Evolutionary conservation across 805 yeast species (phyloP), one percentile per base, ranked within the genome.

Genomic region (Starmerella potacharoeniae): DNA sequence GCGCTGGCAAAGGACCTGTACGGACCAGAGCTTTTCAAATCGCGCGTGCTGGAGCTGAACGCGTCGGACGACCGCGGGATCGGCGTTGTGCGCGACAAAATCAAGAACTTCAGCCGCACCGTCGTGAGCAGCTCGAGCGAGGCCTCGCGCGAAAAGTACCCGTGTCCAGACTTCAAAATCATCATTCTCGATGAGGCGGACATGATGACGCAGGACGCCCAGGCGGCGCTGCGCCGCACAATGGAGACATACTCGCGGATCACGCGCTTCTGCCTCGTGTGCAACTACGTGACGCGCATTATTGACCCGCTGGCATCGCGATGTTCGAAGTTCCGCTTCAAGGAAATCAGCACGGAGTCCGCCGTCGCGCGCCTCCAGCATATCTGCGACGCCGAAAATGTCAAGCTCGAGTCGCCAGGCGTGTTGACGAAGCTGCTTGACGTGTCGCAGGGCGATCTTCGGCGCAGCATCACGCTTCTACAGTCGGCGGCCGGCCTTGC

Each of bases 1-100:
- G 96, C 97, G 1, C 71, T 90, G 55, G 96, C 97, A 1, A 75
- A 80, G 55, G 96, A 89, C 65, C 79, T 90, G 8, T 90, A 84
- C 66, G 99, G 98, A 2, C 97, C 97, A 69, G 79, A 81, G 60
- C 75, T 78, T 58, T 86, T 86, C 67, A 80, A 77, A 63, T 86
- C 88, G 65, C 89, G 90, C 90, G 97, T 93, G 1, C 72, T 93
- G 54, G 98, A 93, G 67, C 76, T 93, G 68, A 93, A 93, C 70
- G 98, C 98, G 4, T 84, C 95, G 4, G 98, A 93, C 69, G 98
- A 93, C 69, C 80, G 98, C 71, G 98, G 98, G 61, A 93, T 93
- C 62, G 95, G 88, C 63, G 97, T 93, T 46, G 97, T 93, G n/a
- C 79, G 99, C 60, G 93, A 93, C 65, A 96, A 89, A 70, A 89